Base-by-base conservation (phyloP, 768 basidiomycete genomes). In the Polyporus arcularius region DNA sequence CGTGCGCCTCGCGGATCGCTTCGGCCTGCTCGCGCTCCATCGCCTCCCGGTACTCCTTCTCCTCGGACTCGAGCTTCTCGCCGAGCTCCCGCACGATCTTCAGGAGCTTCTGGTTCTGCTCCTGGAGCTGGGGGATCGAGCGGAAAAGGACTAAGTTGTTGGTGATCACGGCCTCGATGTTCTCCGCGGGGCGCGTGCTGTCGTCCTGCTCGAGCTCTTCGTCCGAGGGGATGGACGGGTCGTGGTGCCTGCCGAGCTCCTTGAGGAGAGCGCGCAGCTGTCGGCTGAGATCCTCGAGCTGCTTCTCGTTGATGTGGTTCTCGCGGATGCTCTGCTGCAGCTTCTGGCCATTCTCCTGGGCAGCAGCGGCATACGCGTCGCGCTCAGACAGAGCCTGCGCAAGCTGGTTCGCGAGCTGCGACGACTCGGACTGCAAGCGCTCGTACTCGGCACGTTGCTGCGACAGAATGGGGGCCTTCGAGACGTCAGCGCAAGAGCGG, bases 361-460 rank as follows among this genome's bases (percentile, higher is more conserved):
- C 82, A 26, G 80, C 70, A 12, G 73, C 74, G 0, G 80, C 78
- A 52, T 86, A 83, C 0, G 77, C 71, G 64, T 97, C 96, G 6
- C 94, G 89, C 53, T 94, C 90, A 4, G 82, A 69, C 26, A 95
- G 79, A 7, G 90, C 85, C 61, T 85, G 80, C 0, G 92, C 78
- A 6, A 98, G 85, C 63, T 96, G 92, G 12, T 84, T 78, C 2
- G 92, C 87, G 26, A 98, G 85, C 53, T 93, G 87, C 31, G 86
- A 77, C 4, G 92, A 87, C 72, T 96, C 94, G 2, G 83, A 81
- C 66, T 87, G 86, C 11, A 95, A 78, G 16, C 92, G 88, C 65
- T 92, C 90, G 70, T 96, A 95, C 73, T 98, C 96, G 4, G 80
- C 79, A 18, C 92, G 88, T 75, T 98, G 96, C 72, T 96, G 91